phyloP scores from a whole-genome alignment of 257 asterid genomes.

The Ocimum tenuiflorum region DNA sequence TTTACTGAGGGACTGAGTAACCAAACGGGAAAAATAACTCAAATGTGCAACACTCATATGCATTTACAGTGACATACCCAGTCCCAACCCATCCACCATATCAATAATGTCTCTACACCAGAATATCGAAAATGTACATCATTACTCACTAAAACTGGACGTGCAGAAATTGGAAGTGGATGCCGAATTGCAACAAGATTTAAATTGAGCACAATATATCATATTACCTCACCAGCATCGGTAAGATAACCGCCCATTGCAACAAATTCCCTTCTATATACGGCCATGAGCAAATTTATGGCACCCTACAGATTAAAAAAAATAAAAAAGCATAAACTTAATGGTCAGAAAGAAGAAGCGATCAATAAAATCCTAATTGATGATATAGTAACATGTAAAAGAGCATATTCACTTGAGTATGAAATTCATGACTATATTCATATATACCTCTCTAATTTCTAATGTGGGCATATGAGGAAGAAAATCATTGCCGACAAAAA shows the following conservation, averaged over 20 bases:
- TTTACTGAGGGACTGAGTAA: neutral
- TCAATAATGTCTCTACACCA: neutral
- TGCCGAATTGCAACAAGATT: neutral
- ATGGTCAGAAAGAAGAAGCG: constrained; percentile 1
- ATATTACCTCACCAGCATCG: constrained; percentile 95
- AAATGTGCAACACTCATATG: neutral
- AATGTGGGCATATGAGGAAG: constrained; percentile 99
- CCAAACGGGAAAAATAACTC: neutral
- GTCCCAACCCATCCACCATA: neutral
- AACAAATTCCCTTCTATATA: constrained; percentile 79
- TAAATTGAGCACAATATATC: constrained; percentile 13
- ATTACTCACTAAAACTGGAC: neutral
- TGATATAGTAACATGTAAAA: constrained; percentile 4
- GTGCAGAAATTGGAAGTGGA: constrained; percentile 9
- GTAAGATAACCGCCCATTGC: constrained; percentile 98
- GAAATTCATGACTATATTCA: constrained; percentile 9
- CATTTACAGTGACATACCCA: neutral
- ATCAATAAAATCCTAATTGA: neutral
- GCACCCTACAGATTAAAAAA: constrained; percentile 68
- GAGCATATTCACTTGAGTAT: neutral
- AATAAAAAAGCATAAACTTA: constrained; percentile 5
- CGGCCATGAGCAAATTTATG: constrained; percentile 73
- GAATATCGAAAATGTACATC: no score
- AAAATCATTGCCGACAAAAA: constrained; percentile 97
- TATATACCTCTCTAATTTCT: constrained; percentile 91